Evolutionary conservation across 2,329 filamentous ascomycete species (phyloP).

Genomic region (Didymella segeticola): DNA sequence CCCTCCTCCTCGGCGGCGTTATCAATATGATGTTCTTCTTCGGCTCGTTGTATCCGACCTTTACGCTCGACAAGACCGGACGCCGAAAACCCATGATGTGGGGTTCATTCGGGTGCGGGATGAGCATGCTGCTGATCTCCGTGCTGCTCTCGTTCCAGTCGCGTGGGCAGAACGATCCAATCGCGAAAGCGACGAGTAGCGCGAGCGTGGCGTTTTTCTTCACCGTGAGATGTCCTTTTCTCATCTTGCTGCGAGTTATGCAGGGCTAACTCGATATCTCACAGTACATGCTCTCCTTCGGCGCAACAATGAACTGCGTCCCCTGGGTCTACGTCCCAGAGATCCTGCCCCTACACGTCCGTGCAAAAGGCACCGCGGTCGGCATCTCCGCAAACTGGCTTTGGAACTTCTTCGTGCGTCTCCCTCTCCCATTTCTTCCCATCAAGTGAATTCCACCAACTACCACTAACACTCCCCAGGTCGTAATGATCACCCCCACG

Average conservation of each 20-base stretch:
- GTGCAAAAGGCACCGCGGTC: constrained; percentile 59
- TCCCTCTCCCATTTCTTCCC: too few relatives aligned
- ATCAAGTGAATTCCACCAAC: too few relatives aligned
- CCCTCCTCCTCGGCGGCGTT: constrained; percentile 57
- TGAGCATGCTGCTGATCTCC: constrained; percentile 43
- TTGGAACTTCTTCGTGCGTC: constrained; percentile 54
- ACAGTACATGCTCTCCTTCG: constrained; percentile 37
- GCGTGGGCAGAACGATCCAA: constrained; percentile 26
- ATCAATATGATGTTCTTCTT: constrained; percentile 43
- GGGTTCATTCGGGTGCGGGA: constrained; percentile 40
- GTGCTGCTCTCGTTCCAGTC: constrained; percentile 54
- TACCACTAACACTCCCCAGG: neutral
- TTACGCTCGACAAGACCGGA: constrained; percentile 46
- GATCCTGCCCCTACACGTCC: constrained; percentile 58
- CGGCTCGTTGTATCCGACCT: constrained; percentile 46
- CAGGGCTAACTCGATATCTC: too few relatives aligned
- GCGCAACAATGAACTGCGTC: constrained; percentile 41
- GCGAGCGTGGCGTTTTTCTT: constrained; percentile 61
- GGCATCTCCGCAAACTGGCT: constrained; percentile 60
- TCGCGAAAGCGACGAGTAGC: constrained; percentile 51
- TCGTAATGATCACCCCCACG: constrained; percentile 60
- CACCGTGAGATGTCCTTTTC: constrained; percentile 36
- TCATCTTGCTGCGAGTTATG: too few relatives aligned
- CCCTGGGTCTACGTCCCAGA: constrained; percentile 61
- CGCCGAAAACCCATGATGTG: constrained; percentile 43